A percentile compares a stretch with the other conserved stretches of the same genome.
phyloP scores from a whole-genome alignment of 139 green algal genomes.

The Chlamydomonas schloesseri region DNA sequence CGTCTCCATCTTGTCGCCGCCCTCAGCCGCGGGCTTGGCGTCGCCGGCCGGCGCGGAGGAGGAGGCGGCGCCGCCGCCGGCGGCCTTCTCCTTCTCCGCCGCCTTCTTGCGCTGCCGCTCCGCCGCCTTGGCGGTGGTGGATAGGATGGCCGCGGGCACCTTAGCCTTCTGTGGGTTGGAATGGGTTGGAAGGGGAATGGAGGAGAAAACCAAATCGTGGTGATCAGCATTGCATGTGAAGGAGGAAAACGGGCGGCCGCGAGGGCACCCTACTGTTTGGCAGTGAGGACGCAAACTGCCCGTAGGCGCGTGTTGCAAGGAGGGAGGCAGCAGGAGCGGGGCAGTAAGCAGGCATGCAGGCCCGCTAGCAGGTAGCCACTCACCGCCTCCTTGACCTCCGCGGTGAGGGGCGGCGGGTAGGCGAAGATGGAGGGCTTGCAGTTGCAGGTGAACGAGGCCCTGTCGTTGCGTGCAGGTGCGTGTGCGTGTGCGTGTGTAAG shows the following conservation, averaged over 20 bases:
- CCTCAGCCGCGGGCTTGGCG: neutral
- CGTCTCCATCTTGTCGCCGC: slow-evolving; percentile 41
- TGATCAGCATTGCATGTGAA: no score
- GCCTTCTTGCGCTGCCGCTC: slow-evolving; percentile 87
- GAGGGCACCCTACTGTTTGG: no score
- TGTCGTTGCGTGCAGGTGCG: no score
- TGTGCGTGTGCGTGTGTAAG: no score
- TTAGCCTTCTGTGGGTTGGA: slow-evolving; percentile 66
- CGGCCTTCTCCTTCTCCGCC: slow-evolving; percentile 62
- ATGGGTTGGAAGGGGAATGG: neutral
- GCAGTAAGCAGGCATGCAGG: no score
- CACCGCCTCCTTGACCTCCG: slow-evolving; percentile 71
- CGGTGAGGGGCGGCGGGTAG: slow-evolving; percentile 85
- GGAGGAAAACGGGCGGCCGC: no score
- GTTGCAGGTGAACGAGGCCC: slow-evolving; percentile 66
- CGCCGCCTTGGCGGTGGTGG: slow-evolving; percentile 90
- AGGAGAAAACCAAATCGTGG: no score
- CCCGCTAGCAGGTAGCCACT: no score
- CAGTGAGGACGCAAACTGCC: no score
- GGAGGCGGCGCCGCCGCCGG: slow-evolving; percentile 21
- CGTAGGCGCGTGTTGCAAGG: no score
- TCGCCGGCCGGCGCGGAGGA: neutral
- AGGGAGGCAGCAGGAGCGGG: no score
- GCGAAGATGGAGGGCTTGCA: slow-evolving; percentile 89
- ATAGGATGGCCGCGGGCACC: slow-evolving; percentile 95